Evolutionary conservation across 169 alveolate genomes (phyloP).

Genomic region (Plasmodium knowlesi): DNA sequence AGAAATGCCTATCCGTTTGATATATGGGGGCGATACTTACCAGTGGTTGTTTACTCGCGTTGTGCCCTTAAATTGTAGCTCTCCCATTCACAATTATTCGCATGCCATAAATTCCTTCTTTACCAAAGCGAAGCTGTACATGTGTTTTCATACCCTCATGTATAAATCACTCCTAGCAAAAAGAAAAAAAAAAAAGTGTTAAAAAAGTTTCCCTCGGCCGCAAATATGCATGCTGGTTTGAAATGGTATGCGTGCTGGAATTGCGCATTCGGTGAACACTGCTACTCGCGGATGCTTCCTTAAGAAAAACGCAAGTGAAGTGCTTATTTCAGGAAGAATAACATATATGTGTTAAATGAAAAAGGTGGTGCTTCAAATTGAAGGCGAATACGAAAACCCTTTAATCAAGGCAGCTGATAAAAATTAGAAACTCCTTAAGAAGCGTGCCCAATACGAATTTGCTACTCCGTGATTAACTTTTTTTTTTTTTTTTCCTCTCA

Average conservation of each 20-base stretch:
- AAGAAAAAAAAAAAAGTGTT: background rate
- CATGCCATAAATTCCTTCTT: background rate
- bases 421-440: background rate
- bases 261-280: background rate
- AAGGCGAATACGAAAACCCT: background rate
- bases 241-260: background rate
- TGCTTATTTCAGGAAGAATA: background rate
- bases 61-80: background rate
- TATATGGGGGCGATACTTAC: background rate
- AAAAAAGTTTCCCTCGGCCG: background rate
- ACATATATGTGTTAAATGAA: background rate
- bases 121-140: background rate
- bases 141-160: background rate
- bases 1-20: background rate
- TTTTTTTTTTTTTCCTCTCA: background rate
- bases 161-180: background rate
- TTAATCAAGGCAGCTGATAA: background rate
- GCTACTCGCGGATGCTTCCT: background rate
- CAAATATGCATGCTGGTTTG: background rate
- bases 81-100: background rate
- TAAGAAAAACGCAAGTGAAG: background rate
- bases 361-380: background rate
- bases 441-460: background rate
- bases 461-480: background rate
- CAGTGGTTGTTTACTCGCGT: background rate